These are phyloP conservation scores for Catunica adiposa DNA, from an alignment of 2,329 filamentous ascomycete genomes.

Conservation along the genomic window DNA sequence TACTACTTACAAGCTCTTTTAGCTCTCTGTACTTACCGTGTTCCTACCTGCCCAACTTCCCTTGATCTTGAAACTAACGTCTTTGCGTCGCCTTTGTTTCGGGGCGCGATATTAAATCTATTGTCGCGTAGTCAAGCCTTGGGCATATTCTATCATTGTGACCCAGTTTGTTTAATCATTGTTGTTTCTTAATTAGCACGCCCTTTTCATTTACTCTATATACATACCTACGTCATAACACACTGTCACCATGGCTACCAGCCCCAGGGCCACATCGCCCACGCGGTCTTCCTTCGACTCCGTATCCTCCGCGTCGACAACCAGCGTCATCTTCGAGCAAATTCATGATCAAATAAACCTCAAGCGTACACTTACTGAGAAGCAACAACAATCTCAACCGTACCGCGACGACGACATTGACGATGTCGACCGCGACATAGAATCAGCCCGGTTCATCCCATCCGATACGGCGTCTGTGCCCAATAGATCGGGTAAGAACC, in stretches of 20 bases:
- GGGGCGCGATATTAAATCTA: too few relatives aligned
- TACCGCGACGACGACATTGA: constrained; percentile 7
- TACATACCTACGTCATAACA: not conserved
- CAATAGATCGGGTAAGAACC: constrained; percentile 38
- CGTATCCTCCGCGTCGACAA: constrained; percentile 64
- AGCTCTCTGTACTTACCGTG: too few relatives aligned
- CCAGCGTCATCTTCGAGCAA: constrained; percentile 65
- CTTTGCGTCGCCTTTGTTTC: too few relatives aligned
- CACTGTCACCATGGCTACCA: not conserved
- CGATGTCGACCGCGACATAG: constrained; percentile 23
- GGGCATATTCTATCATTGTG: too few relatives aligned
- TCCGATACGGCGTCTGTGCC: constrained; percentile 16
- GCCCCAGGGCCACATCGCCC: not conserved
- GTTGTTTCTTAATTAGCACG: too few relatives aligned
- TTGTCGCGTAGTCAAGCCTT: too few relatives aligned
- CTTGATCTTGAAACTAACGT: too few relatives aligned
- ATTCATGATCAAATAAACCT: constrained; percentile 37
- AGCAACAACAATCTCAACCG: not conserved
- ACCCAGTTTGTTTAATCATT: too few relatives aligned
- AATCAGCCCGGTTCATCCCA: constrained; percentile 35
- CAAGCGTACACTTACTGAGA: not conserved
- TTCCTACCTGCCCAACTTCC: too few relatives aligned
- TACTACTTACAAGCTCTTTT: too few relatives aligned
- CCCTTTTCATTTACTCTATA: too few relatives aligned
- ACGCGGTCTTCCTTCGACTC: constrained; percentile 34